Evolutionary conservation across 176 grass and related monocot species (phyloP).

Genomic region (Cenchrus purpureus): DNA sequence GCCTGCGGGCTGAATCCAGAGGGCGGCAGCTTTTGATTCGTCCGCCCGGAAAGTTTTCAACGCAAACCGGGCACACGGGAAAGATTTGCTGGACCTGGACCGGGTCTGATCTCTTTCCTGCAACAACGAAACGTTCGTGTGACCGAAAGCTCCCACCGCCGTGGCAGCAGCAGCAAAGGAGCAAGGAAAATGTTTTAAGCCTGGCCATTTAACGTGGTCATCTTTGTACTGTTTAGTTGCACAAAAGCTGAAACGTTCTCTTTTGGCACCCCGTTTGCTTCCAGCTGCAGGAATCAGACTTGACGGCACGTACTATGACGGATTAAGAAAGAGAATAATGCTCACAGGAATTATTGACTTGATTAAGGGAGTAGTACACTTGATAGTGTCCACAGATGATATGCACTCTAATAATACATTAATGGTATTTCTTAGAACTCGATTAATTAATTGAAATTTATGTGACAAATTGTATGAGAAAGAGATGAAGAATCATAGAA

Average conservation of each 20-base stretch:
- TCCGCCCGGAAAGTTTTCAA: constrained; percentile 1
- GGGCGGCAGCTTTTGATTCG: constrained; percentile 12
- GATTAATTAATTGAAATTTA: too few species aligned
- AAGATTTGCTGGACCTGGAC: neutral
- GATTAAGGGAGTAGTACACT: too few species aligned
- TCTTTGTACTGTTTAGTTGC: neutral
- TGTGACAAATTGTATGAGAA: too few species aligned
- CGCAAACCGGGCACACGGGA: constrained; percentile 5
- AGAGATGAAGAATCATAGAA: too few species aligned
- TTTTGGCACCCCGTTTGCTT: neutral
- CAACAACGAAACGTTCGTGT: neutral
- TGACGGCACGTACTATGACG: too few species aligned
- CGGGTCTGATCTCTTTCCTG: neutral
- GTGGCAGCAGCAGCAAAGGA: neutral
- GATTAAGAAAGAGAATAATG: too few species aligned
- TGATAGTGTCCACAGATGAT: too few species aligned
- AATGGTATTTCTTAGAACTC: too few species aligned
- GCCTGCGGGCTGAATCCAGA: neutral
- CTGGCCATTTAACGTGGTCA: neutral
- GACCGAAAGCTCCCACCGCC: neutral
- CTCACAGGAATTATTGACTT: too few species aligned
- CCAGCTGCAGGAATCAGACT: neutral
- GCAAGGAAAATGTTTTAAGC: neutral
- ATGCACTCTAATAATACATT: too few species aligned
- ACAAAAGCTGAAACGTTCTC: neutral